A percentile compares a stretch with the other conserved stretches of the same genome.
Conservation (phyloP, 495 filamentous ascomycete species). For the Apiosordaria backusii region DNA sequence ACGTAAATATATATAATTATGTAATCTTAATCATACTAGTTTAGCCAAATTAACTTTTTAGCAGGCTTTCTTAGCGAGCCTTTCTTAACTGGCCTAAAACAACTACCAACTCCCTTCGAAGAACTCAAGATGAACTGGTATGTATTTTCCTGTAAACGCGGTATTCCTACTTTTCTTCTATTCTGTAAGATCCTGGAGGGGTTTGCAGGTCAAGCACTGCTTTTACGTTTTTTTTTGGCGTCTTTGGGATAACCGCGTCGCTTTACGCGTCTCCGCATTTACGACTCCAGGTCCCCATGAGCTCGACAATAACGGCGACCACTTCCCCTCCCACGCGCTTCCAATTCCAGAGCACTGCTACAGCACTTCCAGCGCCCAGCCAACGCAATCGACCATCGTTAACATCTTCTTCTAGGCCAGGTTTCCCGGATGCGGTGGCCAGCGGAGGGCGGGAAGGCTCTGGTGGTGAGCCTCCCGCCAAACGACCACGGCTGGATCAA, state of each 20-base stretch:
- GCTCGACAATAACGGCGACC: background rate
- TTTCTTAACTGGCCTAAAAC: too few relatives aligned
- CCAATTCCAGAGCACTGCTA: background rate
- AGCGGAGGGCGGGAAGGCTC: background rate
- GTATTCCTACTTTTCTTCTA: background rate
- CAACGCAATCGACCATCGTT: background rate
- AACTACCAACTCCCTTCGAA: too few relatives aligned
- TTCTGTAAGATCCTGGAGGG: background rate
- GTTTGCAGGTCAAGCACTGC: too few relatives aligned
- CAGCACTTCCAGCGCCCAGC: background rate
- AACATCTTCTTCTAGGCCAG: background rate
- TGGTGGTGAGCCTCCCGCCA: background rate
- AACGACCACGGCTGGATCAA: background rate
- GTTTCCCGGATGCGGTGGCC: background rate
- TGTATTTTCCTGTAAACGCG: too few relatives aligned
- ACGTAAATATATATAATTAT: too few relatives aligned
- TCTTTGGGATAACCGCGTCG: background rate
- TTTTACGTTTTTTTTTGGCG: background rate
- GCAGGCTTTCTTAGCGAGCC: too few relatives aligned
- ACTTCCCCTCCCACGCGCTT: background rate
- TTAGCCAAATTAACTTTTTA: too few relatives aligned
- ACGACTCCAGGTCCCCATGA: background rate
- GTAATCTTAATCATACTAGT: too few relatives aligned
- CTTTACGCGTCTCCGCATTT: background rate
- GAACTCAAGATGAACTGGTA: too few relatives aligned